Percentiles rank a stretch among this genome's conserved stretches.
Evolutionary conservation across 805 yeast genomes (phyloP).

Genomic region (Saturnispora dispora): DNA sequence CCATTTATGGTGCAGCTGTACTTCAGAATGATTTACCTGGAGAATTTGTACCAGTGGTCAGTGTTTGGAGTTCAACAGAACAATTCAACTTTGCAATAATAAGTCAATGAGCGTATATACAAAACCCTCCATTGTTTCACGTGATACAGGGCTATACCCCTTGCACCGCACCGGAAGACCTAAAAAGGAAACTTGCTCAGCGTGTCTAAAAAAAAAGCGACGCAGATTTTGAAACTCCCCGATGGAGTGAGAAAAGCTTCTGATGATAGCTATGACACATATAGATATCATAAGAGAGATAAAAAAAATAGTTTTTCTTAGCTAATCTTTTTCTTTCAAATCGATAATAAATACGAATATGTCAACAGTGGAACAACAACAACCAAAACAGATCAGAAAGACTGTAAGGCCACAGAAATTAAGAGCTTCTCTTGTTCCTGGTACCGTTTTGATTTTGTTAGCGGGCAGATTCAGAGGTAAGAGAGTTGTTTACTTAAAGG

Average conservation of each 20-base stretch:
- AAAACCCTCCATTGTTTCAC: slow-evolving; percentile 1
- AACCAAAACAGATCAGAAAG: slow-evolving; percentile 85
- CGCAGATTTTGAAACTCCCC: not conserved
- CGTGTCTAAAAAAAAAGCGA: not conserved
- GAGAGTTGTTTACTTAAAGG: slow-evolving; percentile 97
- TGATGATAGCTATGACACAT: not conserved
- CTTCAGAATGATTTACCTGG: not conserved
- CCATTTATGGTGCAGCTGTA: slow-evolving; percentile 13
- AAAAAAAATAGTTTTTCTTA: not conserved
- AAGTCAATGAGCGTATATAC: not conserved
- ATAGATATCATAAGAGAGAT: not conserved
- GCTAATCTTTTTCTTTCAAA: not conserved
- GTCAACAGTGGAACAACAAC: slow-evolving; percentile 64
- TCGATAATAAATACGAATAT: slow-evolving; percentile 9
- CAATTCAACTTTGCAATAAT: not conserved
- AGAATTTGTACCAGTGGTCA: slow-evolving; percentile 8
- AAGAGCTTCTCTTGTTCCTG: slow-evolving; percentile 55
- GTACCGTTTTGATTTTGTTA: slow-evolving; percentile 64
- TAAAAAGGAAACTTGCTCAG: not conserved
- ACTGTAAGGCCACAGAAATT: slow-evolving; percentile 86
- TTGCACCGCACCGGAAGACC: slow-evolving; percentile 1
- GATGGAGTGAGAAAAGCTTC: not conserved
- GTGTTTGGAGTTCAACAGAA: slow-evolving; percentile 1
- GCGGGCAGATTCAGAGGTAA: slow-evolving; percentile 99
- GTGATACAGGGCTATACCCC: slow-evolving; percentile 7